phyloP scores from a whole-genome alignment of 148 eudicot genomes.

The Cornus controversa region DNA sequence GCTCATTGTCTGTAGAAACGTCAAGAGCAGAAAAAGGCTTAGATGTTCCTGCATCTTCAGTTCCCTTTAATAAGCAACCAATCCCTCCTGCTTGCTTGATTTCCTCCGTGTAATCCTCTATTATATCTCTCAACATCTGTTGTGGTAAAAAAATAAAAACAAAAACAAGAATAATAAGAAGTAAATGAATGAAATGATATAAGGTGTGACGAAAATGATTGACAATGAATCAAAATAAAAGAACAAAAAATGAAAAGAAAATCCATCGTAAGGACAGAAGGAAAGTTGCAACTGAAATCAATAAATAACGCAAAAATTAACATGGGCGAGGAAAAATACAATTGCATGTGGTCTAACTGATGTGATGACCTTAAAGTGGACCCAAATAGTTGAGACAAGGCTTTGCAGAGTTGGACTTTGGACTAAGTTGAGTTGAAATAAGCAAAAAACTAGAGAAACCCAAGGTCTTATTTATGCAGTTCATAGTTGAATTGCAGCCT shows the following conservation, averaged over 20 bases:
- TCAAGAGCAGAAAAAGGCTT: slow-evolving; percentile 30
- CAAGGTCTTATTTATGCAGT: not conserved
- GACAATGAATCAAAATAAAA: not conserved
- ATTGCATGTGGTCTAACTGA: no score
- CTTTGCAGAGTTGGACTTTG: no score
- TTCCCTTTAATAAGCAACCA: slow-evolving; percentile 40
- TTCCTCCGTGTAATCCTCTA: slow-evolving; percentile 81
- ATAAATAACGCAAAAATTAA: not conserved
- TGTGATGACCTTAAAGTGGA: no score
- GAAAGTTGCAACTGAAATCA: not conserved
- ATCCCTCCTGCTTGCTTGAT: slow-evolving; percentile 72
- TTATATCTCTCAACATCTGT: slow-evolving; percentile 87
- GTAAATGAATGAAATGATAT: not conserved
- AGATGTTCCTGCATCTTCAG: slow-evolving; percentile 32
- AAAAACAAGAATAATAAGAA: no score
- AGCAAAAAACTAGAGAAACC: not conserved
- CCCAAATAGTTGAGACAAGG: no score
- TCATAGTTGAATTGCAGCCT: not conserved
- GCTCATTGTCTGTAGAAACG: slow-evolving; percentile 21
- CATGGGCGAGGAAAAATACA: no score
- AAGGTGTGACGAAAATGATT: not conserved
- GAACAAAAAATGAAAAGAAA: not conserved
- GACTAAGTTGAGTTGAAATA: no score
- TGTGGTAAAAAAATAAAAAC: not conserved
- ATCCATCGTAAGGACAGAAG: not conserved